Evolutionary conservation across 2,329 filamentous ascomycete genomes (phyloP).

Genomic region (Fusarium annulatum): DNA sequence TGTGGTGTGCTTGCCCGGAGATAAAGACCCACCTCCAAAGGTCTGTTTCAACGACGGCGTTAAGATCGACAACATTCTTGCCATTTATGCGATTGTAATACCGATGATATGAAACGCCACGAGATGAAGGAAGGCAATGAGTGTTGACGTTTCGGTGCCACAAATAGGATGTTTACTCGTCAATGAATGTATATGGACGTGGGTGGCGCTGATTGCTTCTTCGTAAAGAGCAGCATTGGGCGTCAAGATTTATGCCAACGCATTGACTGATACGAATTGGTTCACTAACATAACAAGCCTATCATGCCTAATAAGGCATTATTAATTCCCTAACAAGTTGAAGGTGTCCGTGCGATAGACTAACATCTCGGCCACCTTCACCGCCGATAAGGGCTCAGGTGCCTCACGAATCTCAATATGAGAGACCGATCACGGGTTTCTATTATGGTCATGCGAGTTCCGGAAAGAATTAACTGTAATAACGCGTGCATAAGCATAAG

Average conservation of each 20-base stretch:
- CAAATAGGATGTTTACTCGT: not conserved
- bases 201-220: slow-evolving; percentile 20
- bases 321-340: slow-evolving; percentile 6
- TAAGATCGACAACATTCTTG: slow-evolving; percentile 16
- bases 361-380: slow-evolving; percentile 9
- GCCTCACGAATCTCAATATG: not conserved
- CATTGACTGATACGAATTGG: slow-evolving; percentile 12
- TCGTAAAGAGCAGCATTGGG: slow-evolving; percentile 10
- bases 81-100: not conserved
- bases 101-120: not conserved
- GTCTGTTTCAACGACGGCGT: slow-evolving; percentile 2
- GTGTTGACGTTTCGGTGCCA: slow-evolving; percentile 3
- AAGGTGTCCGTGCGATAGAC: slow-evolving; percentile 29
- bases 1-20: not conserved
- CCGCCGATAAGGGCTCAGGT: slow-evolving; percentile 28
- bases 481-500: slow-evolving; percentile 6
- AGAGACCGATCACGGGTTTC: slow-evolving; percentile 15
- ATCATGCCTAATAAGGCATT: not conserved
- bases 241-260: slow-evolving; percentile 33
- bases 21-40: slow-evolving; percentile 13
- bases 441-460: slow-evolving; percentile 20
- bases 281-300: not conserved
- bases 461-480: slow-evolving; percentile 16
- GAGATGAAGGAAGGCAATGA: not conserved
- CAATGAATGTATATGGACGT: slow-evolving; percentile 14